phyloP scores from a whole-genome alignment of 768 basidiomycete species.

The Xerocomellus intermedius region DNA sequence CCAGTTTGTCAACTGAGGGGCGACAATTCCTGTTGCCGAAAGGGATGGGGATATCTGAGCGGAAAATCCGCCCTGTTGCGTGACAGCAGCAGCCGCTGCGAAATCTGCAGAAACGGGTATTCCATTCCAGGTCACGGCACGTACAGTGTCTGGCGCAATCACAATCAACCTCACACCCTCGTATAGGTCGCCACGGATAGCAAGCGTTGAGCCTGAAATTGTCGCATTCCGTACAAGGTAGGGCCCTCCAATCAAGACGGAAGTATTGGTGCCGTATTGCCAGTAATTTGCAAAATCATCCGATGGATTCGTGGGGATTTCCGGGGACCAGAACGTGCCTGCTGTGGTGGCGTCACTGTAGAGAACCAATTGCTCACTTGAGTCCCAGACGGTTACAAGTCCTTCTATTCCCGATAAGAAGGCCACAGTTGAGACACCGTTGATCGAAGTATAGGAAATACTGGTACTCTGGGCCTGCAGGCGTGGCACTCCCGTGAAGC shows the following conservation, averaged over 20 bases:
- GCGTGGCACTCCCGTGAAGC: slow-evolving; percentile 47
- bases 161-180: slow-evolving; percentile 56
- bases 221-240: slow-evolving; percentile 60
- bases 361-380: slow-evolving; percentile 62
- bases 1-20: slow-evolving; percentile 64
- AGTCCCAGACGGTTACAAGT: slow-evolving; percentile 64
- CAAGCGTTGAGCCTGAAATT: slow-evolving; percentile 48
- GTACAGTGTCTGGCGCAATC: slow-evolving; percentile 55
- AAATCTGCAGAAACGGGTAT: slow-evolving; percentile 37
- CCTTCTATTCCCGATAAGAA: slow-evolving; percentile 58
- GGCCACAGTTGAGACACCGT: slow-evolving; percentile 43
- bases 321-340: slow-evolving; percentile 75
- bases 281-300: slow-evolving; percentile 60
- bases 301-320: slow-evolving; percentile 41
- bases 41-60: slow-evolving; percentile 41
- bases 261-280: slow-evolving; percentile 69
- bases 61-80: slow-evolving; percentile 45
- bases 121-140: slow-evolving; percentile 73
- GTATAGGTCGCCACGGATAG: slow-evolving; percentile 68
- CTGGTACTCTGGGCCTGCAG: slow-evolving; percentile 25
- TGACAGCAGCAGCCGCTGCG: slow-evolving; percentile 29
- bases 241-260: slow-evolving; percentile 64
- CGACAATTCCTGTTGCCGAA: slow-evolving; percentile 31
- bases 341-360: slow-evolving; percentile 66
- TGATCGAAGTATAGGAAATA: slow-evolving; percentile 25